Evolutionary conservation across 1,284 basidiomycete species (phyloP), one percentile per base, ranked within the genome.

Genomic region (Flammula alnicola): DNA sequence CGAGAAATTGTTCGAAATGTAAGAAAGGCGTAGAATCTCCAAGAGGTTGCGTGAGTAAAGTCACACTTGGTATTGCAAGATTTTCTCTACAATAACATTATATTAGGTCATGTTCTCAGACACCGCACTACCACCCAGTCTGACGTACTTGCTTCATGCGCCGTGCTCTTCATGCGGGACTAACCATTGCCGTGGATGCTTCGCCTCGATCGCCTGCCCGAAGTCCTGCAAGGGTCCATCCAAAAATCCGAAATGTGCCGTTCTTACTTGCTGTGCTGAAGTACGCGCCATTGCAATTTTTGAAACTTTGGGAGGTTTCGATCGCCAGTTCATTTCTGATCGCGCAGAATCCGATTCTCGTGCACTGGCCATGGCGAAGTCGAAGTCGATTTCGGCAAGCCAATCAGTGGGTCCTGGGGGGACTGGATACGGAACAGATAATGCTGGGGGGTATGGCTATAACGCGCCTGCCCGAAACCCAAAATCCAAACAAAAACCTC

Each of bases 141-240:
- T 77, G 17, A 47, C 51, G 9, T 42, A 55, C 29, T 64, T 79
- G 6, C 68, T 81, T 5, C 78, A 80, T 53, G 71, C 65, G 1
- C 58, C 66, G 2, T 80, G 78, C 61, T 46, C 60, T 12, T 59
- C 65, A 0, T 80, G 79, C 63, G 62, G 65, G 8, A 73, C 66
- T 3, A 74, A 70, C 41, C 71, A 79, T 52, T 80, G 78, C 61
- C 63, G 78, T 45, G 78, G 77, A 3, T 81, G 79, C 58, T 73
- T 77, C 56, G 61, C 59, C 9, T 59, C 66, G 4, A 42, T 75
- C 14, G 25, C 52, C 19, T 81, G 79, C 55, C 53, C 67, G 3
- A 38, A 54, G 5, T 60, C 64, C 1, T 81, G 79, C 63, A 76
- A 72, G 62, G 77, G 77, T 6, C 59, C 57, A 35, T 35, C 54